Evolutionary conservation across 352 stramenopile genomes (phyloP).

Genomic region (Globisporangium cederbergense): DNA sequence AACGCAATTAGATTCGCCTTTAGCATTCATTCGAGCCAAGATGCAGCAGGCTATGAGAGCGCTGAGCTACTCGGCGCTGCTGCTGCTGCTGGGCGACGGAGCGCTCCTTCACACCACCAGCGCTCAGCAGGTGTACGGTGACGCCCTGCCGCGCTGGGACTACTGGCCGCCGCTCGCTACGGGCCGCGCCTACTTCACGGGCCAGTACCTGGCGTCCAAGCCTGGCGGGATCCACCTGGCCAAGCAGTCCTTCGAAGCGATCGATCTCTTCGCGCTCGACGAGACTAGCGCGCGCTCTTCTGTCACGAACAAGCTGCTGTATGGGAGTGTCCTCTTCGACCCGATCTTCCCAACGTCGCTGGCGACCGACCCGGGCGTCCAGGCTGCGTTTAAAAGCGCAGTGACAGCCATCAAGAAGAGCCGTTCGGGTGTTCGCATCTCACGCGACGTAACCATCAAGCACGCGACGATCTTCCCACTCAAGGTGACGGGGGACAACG

Average conservation of each 20-base stretch:
- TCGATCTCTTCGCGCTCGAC: slow-evolving; percentile 61
- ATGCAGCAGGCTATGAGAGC: background rate
- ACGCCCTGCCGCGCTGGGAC: slow-evolving; percentile 44
- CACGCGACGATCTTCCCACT: slow-evolving; percentile 42
- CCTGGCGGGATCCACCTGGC: slow-evolving; percentile 40
- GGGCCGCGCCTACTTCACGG: slow-evolving; percentile 42
- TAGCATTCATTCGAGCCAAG: background rate
- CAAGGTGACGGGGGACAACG: slow-evolving; percentile 65
- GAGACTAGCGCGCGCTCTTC: slow-evolving; percentile 5
- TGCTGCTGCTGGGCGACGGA: background rate
- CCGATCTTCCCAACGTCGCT: slow-evolving; percentile 25
- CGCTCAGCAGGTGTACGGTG: background rate
- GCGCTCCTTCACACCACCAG: background rate
- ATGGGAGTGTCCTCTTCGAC: slow-evolving; percentile 53
- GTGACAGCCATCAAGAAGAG: slow-evolving; percentile 35
- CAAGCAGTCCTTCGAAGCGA: slow-evolving; percentile 43
- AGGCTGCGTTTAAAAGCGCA: slow-evolving; percentile 39
- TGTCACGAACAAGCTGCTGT: slow-evolving; percentile 41
- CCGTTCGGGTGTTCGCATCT: slow-evolving; percentile 37
- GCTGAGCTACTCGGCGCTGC: background rate
- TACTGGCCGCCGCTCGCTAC: slow-evolving; percentile 54
- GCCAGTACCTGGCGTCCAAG: slow-evolving; percentile 49
- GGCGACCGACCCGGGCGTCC: slow-evolving; percentile 35
- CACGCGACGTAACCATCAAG: slow-evolving; percentile 27
- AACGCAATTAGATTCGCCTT: too few species aligned